These are phyloP conservation scores for Ophiostoma fasciatum DNA, from an alignment of 2,329 filamentous ascomycete species.

Conservation along the genomic window DNA sequence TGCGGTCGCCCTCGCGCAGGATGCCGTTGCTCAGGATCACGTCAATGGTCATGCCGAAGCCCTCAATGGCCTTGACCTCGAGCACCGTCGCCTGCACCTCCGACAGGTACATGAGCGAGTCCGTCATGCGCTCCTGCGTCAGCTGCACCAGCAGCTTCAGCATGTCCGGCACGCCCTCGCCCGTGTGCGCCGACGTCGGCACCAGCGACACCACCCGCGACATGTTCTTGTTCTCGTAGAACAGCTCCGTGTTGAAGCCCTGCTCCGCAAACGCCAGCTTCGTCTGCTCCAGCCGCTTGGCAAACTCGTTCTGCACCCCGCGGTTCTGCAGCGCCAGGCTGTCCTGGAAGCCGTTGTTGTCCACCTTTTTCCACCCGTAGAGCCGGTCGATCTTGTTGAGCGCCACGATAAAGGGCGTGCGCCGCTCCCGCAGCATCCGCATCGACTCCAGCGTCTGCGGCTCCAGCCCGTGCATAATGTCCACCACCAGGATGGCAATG, in stretches of 20 bases:
- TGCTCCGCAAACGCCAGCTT: slow-evolving; percentile 93
- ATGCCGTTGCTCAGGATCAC: slow-evolving; percentile 95
- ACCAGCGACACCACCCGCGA: slow-evolving; percentile 87
- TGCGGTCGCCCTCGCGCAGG: slow-evolving; percentile 81
- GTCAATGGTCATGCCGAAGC: slow-evolving; percentile 96
- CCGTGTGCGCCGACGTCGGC: slow-evolving; percentile 94
- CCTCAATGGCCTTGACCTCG: slow-evolving; percentile 98
- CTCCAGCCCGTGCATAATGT: slow-evolving; percentile 99
- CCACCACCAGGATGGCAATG: slow-evolving; percentile 96
- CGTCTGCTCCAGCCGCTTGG: slow-evolving; percentile 74
- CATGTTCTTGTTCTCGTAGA: slow-evolving; percentile 97
- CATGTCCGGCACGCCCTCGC: slow-evolving; percentile 98
- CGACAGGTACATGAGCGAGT: slow-evolving; percentile 92
- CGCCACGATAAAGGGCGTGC: slow-evolving; percentile 96
- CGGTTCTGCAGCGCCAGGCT: slow-evolving; percentile 81
- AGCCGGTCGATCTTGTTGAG: slow-evolving; percentile 99
- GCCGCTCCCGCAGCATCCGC: slow-evolving; percentile 78
- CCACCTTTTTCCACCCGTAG: slow-evolving; percentile 96
- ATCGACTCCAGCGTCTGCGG: slow-evolving; percentile 96
- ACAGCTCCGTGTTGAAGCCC: slow-evolving; percentile 94
- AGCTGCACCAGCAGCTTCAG: slow-evolving; percentile 85
- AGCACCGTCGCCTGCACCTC: slow-evolving; percentile 96
- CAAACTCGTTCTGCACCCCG: slow-evolving; percentile 87
- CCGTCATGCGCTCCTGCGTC: slow-evolving; percentile 95
- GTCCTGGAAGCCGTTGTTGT: slow-evolving; percentile 96